These are phyloP conservation scores for Serendipita sp. DNA, from an alignment of 1,284 basidiomycete genomes.

Conservation along the genomic window DNA sequence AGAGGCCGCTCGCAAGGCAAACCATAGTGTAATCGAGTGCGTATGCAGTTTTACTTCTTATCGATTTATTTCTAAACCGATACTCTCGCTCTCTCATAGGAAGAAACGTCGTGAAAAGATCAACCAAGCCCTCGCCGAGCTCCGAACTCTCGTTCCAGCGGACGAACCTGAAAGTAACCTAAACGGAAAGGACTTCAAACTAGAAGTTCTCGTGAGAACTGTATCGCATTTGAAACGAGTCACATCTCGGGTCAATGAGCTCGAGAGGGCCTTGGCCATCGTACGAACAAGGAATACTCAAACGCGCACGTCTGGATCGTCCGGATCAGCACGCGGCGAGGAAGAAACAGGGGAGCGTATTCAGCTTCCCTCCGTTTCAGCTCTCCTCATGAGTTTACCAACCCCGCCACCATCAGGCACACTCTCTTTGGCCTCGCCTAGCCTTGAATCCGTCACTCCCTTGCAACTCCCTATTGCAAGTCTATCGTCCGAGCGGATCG, in stretches of 20 bases:
- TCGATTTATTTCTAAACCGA: background rate
- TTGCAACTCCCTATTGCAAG: background rate
- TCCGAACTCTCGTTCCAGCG: constrained; percentile 49
- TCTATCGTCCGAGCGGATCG: no score
- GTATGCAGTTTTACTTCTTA: constrained; percentile 22
- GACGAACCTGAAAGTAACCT: constrained; percentile 27
- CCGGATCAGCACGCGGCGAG: background rate
- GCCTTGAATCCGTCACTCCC: background rate
- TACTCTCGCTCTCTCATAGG: background rate
- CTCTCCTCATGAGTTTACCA: background rate
- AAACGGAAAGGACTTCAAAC: constrained; percentile 51
- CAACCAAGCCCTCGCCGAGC: constrained; percentile 56
- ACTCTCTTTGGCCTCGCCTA: background rate
- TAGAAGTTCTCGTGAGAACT: constrained; percentile 62
- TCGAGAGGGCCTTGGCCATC: background rate
- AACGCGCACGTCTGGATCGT: background rate
- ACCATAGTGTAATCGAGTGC: constrained; percentile 74
- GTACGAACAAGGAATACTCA: background rate
- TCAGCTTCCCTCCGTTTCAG: background rate
- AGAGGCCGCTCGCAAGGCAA: constrained; percentile 63
- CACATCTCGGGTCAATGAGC: background rate
- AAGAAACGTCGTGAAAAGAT: constrained; percentile 54
- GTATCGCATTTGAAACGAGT: constrained; percentile 23
- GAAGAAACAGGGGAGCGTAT: background rate
- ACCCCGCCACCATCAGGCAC: background rate